Evolutionary conservation across 139 green algal species (phyloP), one percentile per base, ranked within the genome.

Genomic region (Pleodorina starrii): DNA sequence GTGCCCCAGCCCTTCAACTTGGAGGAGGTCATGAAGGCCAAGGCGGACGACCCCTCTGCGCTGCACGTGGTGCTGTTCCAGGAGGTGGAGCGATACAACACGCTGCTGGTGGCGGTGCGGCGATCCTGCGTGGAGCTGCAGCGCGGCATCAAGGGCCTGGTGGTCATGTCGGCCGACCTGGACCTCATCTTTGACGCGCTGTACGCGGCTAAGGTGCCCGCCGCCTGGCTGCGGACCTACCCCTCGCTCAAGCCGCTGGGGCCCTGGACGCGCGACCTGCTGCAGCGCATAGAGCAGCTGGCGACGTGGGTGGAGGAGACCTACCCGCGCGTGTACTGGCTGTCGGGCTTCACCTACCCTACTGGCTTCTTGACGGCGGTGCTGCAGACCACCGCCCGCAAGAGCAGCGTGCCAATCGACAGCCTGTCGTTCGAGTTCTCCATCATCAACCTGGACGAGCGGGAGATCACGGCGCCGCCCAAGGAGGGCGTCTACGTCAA

Each of bases 1-100:
- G 92, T 98, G 42, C 95, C 96, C 40, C 69, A 89, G 72, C 92
- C 93, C 0, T 97, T 96, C 86, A 95, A 97, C 93, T 93, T 98
- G 50, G 95, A 97, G 88, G 87, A 94, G 63, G 89, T 98, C 42
- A 96, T 96, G 92, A 95, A 96, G 63, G 75, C 89, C 81, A 98
- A 98, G 93, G 88, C 91, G 21, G 92, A 96, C 72, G 96, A 98
- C 90, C 93, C 94, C 5, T 94, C 60, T 1, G 94, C 96, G 57
- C 94, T 98, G 87, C 95, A 98, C 87, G 96, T 98, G 69, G 95
- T 97, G 91, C 92, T 98, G 63, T 97, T 97, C 91, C 96, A 98
- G 84, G 95, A 98, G 94, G 86, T 97, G 38, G 96, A 98, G 91
- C 93, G 96, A 38, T 98, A 98, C 94, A 98, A 98, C 92, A 74